Base-by-base conservation (phyloP, 352 stramenopile genomes). In the Phytopythium sindhum region DNA sequence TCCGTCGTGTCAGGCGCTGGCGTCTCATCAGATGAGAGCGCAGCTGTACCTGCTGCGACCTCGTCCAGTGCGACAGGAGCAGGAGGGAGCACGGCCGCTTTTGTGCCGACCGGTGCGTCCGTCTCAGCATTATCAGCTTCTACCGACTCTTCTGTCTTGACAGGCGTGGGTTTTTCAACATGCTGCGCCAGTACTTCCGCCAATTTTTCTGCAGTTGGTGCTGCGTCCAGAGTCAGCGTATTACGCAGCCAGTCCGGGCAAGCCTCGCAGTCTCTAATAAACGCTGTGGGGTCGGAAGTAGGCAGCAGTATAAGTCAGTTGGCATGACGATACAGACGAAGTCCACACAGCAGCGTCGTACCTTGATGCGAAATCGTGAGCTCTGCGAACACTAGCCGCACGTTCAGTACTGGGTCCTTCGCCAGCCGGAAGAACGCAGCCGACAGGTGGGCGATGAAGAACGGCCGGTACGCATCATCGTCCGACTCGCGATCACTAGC, bases 321-420 rank as follows among this genome's bases (percentile, higher is more conserved):
- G 35, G 19, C 9, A 29, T 2, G 53, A 29, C 0, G 53, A 12
- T 31, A 21, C 26, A 5, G 4, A 47, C 9, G 10, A 47, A 31
- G 24, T 5, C 31, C 7, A 6, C 15, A 47, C 12, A 17, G 0
- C 17, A 21, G 2, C 10, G 23, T 33, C 53, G 11, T 59, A 59
- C 53, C 53, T 41, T 77, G 78, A 67, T 92, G 68, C 53, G 69
- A 59, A 48, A 89, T 37, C 28, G 83, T 51, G 26, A 75, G 73
- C 44, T 83, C 73, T 1, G 69, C 80, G 61, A 89, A 86, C 45
- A 92, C 67, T 17, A 86, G 61, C 19, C 86, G 83, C 6, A 94
- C 86, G 54, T 94, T 94, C 15, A 78, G 90, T 31, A 94, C 86
- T 3, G 67, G 63, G 68, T 94, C 86, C 21, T 69, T 50, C 6